These are phyloP conservation scores for Pestalotiopsis sp. DNA, from an alignment of 2,329 filamentous ascomycete species.

Conservation along the genomic window DNA sequence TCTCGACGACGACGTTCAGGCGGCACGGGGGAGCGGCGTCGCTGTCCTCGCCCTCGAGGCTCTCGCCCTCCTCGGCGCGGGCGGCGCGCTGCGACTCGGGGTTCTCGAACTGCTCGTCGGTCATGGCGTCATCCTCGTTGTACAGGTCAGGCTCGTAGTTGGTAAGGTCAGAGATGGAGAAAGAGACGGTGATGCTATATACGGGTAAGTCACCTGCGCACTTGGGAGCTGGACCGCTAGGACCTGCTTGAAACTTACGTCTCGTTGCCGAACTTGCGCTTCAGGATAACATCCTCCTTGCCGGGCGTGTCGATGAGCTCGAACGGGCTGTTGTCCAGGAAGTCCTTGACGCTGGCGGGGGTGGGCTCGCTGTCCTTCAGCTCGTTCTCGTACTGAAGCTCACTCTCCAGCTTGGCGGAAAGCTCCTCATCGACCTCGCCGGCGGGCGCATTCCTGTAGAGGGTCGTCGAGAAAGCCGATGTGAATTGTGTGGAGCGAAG, in stretches of 20 bases:
- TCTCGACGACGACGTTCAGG: constrained; percentile 86
- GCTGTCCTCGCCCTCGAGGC: constrained; percentile 52
- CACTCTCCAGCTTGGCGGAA: constrained; percentile 80
- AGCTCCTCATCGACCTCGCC: constrained; percentile 76
- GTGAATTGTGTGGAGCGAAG: constrained; percentile 39
- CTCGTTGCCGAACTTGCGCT: constrained; percentile 83
- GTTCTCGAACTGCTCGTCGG: constrained; percentile 53
- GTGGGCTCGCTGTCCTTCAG: constrained; percentile 73
- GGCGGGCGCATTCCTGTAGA: constrained; percentile 42
- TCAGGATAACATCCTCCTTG: constrained; percentile 84
- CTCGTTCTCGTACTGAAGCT: constrained; percentile 82
- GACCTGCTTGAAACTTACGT: constrained; percentile 58
- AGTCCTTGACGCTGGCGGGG: constrained; percentile 81
- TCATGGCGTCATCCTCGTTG: constrained; percentile 56
- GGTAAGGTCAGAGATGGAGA: constrained; percentile 83
- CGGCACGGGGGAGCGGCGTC: constrained; percentile 74
- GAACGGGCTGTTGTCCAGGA: constrained; percentile 83
- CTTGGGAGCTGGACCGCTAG: background rate
- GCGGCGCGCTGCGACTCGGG: constrained; percentile 41
- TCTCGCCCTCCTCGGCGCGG: constrained; percentile 49
- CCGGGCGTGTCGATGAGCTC: constrained; percentile 81
- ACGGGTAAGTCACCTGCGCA: constrained; percentile 34
- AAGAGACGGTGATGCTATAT: constrained; percentile 73
- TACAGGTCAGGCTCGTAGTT: constrained; percentile 63
- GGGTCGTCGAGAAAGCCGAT: constrained; percentile 53